phyloP scores from a whole-genome alignment of 176 grass and related monocot species.

The Eleusine indica region DNA sequence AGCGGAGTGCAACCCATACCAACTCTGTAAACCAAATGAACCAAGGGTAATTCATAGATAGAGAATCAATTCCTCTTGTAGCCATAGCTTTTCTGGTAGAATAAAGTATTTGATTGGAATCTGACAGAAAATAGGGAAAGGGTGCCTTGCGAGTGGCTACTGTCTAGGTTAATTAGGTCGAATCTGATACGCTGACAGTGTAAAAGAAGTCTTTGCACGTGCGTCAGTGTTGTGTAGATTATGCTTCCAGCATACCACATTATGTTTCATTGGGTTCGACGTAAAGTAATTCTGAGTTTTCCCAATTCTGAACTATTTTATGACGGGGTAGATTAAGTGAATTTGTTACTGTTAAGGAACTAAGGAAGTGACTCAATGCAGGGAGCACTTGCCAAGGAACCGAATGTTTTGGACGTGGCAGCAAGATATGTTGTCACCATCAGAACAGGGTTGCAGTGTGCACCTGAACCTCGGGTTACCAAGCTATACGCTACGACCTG shows the following conservation, averaged over 20 bases:
- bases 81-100: constrained; percentile 1
- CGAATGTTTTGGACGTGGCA: background rate
- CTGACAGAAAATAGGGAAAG: background rate
- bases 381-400: background rate
- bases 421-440: background rate
- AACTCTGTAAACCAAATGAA: background rate
- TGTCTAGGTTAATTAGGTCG: background rate
- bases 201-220: background rate
- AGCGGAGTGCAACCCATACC: constrained; percentile 8
- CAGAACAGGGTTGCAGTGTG: background rate
- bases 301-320: background rate
- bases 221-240: background rate
- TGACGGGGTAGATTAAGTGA: background rate
- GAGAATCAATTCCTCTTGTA: constrained; percentile 6
- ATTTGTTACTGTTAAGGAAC: background rate
- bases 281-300: background rate
- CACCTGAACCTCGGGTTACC: background rate
- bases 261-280: background rate
- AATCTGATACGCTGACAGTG: background rate
- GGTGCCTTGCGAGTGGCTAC: background rate
- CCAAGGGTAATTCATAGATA: constrained; percentile 6
- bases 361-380: background rate
- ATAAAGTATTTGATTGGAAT: constrained; percentile 26
- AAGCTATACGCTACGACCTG: background rate
- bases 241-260: background rate